Percentiles rank a stretch among this genome's conserved stretches.
These are phyloP conservation scores for Silene conica DNA, from an alignment of 148 eudicot genomes.

Conservation along the genomic window DNA sequence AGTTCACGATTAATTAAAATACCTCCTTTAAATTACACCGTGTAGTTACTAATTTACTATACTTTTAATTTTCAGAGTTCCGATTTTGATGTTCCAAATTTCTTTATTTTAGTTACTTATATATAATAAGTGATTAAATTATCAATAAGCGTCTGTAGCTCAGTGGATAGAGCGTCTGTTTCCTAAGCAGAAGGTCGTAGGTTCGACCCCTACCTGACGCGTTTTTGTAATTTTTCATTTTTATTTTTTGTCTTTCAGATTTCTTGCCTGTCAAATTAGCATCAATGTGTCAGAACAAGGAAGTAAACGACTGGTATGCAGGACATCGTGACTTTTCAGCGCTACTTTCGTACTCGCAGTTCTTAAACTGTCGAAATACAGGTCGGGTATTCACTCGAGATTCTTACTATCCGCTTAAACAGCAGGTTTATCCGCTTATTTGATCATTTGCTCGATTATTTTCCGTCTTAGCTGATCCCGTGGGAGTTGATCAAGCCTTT, in stretches of 20 bases:
- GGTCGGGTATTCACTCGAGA: neutral
- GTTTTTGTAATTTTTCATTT: neutral
- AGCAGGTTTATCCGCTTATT: no score
- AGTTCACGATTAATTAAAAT: no score
- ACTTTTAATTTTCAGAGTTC: no score
- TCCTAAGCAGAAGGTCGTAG: constrained; percentile 34
- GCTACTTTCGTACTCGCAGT: neutral
- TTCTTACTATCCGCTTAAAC: neutral
- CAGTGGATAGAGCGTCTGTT: constrained; percentile 38
- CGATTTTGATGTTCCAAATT: no score
- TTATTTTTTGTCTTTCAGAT: neutral
- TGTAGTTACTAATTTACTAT: no score
- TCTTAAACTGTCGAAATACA: neutral
- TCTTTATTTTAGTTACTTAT: no score
- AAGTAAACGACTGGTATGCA: no score
- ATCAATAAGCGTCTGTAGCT: constrained; percentile 36
- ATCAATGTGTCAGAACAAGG: neutral
- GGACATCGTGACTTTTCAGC: no score
- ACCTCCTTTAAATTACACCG: no score
- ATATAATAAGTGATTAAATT: no score
- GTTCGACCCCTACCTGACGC: constrained; percentile 31
- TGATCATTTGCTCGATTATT: neutral
- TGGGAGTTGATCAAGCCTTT: neutral
- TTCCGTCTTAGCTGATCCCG: neutral
- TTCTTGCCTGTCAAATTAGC: neutral